Evolutionary conservation across 1,284 basidiomycete genomes (phyloP).

Genomic region (Athelia psychrophila): DNA sequence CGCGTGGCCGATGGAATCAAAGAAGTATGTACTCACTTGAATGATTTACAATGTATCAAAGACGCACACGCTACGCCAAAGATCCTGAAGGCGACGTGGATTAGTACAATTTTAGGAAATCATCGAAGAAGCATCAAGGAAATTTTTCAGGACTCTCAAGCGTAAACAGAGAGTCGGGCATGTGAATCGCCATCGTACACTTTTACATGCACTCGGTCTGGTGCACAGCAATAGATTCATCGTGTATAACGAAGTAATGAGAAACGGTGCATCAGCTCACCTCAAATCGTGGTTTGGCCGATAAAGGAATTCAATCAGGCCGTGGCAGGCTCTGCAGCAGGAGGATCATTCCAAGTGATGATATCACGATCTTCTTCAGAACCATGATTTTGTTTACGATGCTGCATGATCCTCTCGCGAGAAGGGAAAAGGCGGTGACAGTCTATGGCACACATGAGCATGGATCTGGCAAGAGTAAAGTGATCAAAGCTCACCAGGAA

Average conservation of each 20-base stretch:
- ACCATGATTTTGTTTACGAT: constrained; percentile 72
- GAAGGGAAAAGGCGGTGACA: constrained; percentile 74
- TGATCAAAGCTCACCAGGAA: constrained; percentile 35
- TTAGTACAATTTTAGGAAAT: too few species aligned
- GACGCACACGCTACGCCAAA: too few species aligned
- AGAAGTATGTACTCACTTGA: too few species aligned
- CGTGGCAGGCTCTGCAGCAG: background rate
- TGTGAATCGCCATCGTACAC: constrained; percentile 25
- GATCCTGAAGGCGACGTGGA: too few species aligned
- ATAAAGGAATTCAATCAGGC: too few species aligned
- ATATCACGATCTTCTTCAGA: constrained; percentile 54
- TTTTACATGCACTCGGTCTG: constrained; percentile 26
- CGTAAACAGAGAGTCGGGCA: constrained; percentile 31
- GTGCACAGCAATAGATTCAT: constrained; percentile 35
- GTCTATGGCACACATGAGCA: constrained; percentile 31
- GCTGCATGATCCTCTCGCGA: constrained; percentile 63
- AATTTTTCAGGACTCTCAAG: constrained; percentile 29
- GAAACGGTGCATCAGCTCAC: background rate
- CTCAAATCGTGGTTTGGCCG: too few species aligned
- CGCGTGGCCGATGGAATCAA: too few species aligned
- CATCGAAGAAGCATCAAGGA: too few species aligned
- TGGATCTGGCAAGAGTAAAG: background rate
- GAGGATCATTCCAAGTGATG: constrained; percentile 72
- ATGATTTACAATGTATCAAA: too few species aligned
- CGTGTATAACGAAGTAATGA: constrained; percentile 9